Evolutionary conservation across 2,329 filamentous ascomycete species (phyloP).

Genomic region (Alternaria alternata): DNA sequence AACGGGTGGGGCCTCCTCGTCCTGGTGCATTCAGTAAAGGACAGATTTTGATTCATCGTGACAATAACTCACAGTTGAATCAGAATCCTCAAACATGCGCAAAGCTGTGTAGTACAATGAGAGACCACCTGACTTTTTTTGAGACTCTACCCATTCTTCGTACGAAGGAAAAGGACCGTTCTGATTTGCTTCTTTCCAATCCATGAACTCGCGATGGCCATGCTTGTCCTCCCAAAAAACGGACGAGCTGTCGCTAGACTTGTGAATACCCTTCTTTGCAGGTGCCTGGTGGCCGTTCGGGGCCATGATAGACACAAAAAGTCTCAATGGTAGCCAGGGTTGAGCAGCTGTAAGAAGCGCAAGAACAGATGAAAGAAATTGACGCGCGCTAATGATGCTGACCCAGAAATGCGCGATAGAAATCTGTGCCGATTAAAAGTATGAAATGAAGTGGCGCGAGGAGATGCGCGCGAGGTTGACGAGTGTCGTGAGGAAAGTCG

Average conservation of each 20-base stretch:
- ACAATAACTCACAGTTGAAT: slow-evolving; percentile 37
- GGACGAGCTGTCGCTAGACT: slow-evolving; percentile 19
- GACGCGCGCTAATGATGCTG: slow-evolving; percentile 16
- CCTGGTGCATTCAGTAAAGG: slow-evolving; percentile 34
- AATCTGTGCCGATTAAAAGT: slow-evolving; percentile 14
- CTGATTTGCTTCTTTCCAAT: slow-evolving; percentile 35
- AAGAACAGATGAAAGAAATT: slow-evolving; percentile 14
- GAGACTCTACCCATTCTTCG: slow-evolving; percentile 41
- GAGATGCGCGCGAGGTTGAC: slow-evolving; percentile 32
- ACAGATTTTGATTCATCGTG: neutral
- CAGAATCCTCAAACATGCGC: slow-evolving; percentile 39
- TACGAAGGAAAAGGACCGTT: slow-evolving; percentile 34
- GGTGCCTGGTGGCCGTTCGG: slow-evolving; percentile 25
- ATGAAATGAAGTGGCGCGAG: slow-evolving; percentile 22
- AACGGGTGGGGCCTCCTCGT: slow-evolving; percentile 29
- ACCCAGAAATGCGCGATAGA: slow-evolving; percentile 18
- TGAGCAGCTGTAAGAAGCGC: slow-evolving; percentile 14
- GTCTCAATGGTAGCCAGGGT: slow-evolving; percentile 15
- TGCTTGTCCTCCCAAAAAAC: slow-evolving; percentile 30
- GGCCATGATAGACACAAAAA: slow-evolving; percentile 27
- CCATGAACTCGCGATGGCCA: slow-evolving; percentile 36
- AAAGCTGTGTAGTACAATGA: slow-evolving; percentile 43
- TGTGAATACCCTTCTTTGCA: slow-evolving; percentile 12
- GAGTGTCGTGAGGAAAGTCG: slow-evolving; percentile 30
- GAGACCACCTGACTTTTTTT: slow-evolving; percentile 36